A percentile compares a stretch with the other conserved stretches of the same genome.
Conservation (phyloP, 345 rosid genomes). For the Salix purpurea region DNA sequence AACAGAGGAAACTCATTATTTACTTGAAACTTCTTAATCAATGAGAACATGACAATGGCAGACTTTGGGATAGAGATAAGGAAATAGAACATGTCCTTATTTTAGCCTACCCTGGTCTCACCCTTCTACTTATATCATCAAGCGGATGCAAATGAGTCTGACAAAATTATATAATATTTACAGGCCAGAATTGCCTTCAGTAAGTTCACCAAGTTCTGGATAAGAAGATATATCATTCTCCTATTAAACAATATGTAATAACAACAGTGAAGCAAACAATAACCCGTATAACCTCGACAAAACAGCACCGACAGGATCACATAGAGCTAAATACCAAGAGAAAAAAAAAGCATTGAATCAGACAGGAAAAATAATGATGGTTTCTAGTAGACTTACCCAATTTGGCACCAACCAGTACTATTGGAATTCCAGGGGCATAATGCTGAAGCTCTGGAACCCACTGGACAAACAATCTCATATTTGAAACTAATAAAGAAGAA, state of each 20-base stretch:
- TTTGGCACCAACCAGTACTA: constrained; percentile 90
- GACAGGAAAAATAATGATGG: not conserved
- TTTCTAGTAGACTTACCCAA: constrained; percentile 47
- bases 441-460: constrained; percentile 99
- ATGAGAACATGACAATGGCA: not conserved
- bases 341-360: not conserved
- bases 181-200: not conserved
- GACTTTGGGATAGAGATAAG: not conserved
- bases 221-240: not conserved
- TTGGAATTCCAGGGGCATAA: constrained; percentile 83
- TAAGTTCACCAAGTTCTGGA: not conserved
- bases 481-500: constrained; percentile 14
- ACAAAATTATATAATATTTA: not conserved
- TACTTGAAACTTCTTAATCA: not conserved
- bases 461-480: constrained; percentile 44
- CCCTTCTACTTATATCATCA: too few relatives aligned
- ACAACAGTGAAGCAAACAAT: not conserved
- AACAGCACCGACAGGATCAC: not conserved
- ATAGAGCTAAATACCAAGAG: not conserved
- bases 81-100: not conserved
- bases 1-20: not conserved
- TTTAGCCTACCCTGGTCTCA: not conserved
- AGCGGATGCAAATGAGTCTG: not conserved
- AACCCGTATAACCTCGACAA: not conserved
- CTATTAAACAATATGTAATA: not conserved